These are phyloP conservation scores for Smittium culicis DNA, from an alignment of 371 early-diverging fungal species.

Conservation along the genomic window DNA sequence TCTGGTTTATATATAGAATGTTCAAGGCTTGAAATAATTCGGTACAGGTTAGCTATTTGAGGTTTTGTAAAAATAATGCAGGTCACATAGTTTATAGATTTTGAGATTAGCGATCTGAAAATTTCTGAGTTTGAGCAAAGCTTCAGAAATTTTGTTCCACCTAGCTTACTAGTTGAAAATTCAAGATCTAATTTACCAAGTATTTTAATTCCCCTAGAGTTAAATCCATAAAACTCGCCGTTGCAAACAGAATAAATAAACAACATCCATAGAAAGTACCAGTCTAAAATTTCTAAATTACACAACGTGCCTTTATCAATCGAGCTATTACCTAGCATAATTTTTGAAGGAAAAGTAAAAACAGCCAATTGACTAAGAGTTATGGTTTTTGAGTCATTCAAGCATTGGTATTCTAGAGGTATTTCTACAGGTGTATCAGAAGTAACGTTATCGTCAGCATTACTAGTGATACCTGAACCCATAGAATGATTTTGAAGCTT, in stretches of 20 bases:
- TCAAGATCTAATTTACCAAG: background rate
- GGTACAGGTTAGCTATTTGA: background rate
- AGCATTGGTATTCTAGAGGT: background rate
- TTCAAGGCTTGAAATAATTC: background rate
- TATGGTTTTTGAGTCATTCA: background rate
- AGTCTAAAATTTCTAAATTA: background rate
- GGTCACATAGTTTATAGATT: background rate
- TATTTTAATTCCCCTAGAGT: background rate
- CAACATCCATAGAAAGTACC: background rate
- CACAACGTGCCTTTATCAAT: background rate
- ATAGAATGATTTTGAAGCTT: no score
- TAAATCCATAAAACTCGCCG: background rate
- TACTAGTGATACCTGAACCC: no score
- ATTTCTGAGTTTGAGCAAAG: background rate
- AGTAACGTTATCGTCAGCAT: background rate
- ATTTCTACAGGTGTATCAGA: background rate
- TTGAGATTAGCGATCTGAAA: background rate
- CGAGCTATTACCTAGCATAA: background rate
- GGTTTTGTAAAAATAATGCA: background rate
- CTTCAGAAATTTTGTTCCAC: background rate
- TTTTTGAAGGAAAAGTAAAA: background rate
- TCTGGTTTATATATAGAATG: background rate
- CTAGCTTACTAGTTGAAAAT: background rate
- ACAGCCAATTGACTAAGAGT: background rate
- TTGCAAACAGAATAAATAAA: background rate